These are phyloP conservation scores for Physcomitrium patens DNA, from an alignment of 225 moss, liverwort and hornwort genomes.

Conservation along the genomic window DNA sequence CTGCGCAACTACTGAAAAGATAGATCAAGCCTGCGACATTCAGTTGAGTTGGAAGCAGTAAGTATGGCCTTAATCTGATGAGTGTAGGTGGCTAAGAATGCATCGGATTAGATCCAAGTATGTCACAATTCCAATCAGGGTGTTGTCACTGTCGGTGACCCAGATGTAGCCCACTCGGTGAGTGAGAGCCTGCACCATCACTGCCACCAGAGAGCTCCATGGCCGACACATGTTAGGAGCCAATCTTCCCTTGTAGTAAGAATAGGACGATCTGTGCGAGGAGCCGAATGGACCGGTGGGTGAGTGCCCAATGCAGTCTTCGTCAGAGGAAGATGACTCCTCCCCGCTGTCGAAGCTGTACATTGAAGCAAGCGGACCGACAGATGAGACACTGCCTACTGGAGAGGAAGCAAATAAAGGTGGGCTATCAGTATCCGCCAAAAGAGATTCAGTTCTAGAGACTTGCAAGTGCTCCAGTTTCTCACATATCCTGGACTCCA, in stretches of 20 bases:
- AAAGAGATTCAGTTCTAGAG: background rate
- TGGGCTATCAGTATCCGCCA: constrained; percentile 22
- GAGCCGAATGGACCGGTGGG: constrained; percentile 23
- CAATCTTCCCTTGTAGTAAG: constrained; percentile 27
- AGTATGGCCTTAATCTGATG: constrained; percentile 25
- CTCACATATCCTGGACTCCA: constrained; percentile 33
- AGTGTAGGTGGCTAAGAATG: constrained; percentile 54
- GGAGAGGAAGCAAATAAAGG: constrained; percentile 1
- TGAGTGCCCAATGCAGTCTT: constrained; percentile 14
- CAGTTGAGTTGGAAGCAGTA: background rate
- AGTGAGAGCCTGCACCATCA: constrained; percentile 82
- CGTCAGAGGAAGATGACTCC: constrained; percentile 41
- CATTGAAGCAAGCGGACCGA: background rate
- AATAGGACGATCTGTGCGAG: background rate
- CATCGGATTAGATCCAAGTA: constrained; percentile 69
- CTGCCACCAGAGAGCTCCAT: constrained; percentile 72
- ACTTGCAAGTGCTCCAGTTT: constrained; percentile 26
- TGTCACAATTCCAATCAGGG: constrained; percentile 72
- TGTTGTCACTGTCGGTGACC: constrained; percentile 68
- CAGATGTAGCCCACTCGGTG: constrained; percentile 75
- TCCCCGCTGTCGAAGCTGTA: constrained; percentile 34
- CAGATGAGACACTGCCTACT: background rate
- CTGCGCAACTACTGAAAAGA: background rate
- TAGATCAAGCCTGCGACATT: background rate
- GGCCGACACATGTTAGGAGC: constrained; percentile 59